Base-by-base conservation (phyloP, 257 asterid species). In the Dorcoceras hygrometricum region DNA sequence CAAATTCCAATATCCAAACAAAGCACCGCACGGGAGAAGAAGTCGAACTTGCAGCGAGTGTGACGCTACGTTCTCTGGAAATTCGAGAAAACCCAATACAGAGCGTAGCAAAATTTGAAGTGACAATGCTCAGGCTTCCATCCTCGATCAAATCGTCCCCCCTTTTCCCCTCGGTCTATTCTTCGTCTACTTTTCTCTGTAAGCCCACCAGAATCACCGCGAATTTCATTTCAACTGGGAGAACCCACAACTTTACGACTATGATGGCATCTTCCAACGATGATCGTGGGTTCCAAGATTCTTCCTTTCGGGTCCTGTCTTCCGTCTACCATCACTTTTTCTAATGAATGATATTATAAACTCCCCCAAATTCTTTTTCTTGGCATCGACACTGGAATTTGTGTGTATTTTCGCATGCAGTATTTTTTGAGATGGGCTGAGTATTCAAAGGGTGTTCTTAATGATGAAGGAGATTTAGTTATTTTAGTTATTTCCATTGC, bases 401-500 rank as follows among this genome's bases (percentile, higher is more conserved):
- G 46, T 34, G 16, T 34, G 46, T 8, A 34, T 34, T 1, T 9
- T 9, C 3, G 46, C 46, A 34, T 34, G 46, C 46, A 34, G 3
- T 34, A 1, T 29, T 29, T 29, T 29, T 28, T 28, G 3, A 34
- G 46, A 3, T 34, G 4, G 16, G 46, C 39, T 34, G 12, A 10
- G n/a, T 19, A 23, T 39, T 59, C 16, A 59, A 59, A 6, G 19
- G 3, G 12, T 27, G 29, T 39, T 6, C 16, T 16, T 34, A 29
- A 28, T 27, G 8, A 34, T 59, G 12, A 19, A 3, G 0, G 23
- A 46, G 27, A 48, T 28, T 25, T 64, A 8, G 71, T 59, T 2
- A 23, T 70, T 28, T 25, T 64, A 8, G 71, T 59, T 2, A 23
- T 70, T 56, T 29, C 63, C 26, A 64, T 64, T 77, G 73, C 81